These are phyloP conservation scores for Paramarasmius palmivorus DNA, from an alignment of 1,284 basidiomycete genomes.

Conservation along the genomic window DNA sequence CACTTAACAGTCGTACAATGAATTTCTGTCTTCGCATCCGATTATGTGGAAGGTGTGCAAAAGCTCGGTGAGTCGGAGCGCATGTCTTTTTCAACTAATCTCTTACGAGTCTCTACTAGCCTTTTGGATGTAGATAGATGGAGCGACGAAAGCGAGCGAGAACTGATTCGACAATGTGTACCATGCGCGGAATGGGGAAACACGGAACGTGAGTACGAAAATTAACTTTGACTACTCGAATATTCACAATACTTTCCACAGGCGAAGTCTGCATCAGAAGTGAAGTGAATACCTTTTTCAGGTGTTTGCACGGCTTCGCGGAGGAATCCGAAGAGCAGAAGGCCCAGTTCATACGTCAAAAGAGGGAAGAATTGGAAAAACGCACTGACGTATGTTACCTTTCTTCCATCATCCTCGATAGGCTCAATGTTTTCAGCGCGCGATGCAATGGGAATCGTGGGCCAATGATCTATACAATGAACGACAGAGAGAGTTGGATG, in stretches of 20 bases:
- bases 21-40: conserved; percentile 29
- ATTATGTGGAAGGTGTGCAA: conserved; percentile 25
- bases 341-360: neutral
- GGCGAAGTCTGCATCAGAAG: neutral
- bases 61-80: conserved; percentile 17
- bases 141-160: conserved; percentile 6
- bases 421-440: conserved; percentile 1
- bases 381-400: neutral
- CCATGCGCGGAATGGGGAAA: neutral
- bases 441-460: conserved; percentile 6
- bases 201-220: too few species aligned
- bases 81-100: too few species aligned
- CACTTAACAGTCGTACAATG: conserved; percentile 22
- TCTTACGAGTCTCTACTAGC: too few species aligned
- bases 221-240: too few species aligned
- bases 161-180: conserved; percentile 6
- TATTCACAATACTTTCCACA: neutral
- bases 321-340: neutral
- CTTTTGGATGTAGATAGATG: conserved; percentile 3
- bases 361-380: neutral
- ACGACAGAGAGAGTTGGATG: conserved; percentile 2
- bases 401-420: neutral
- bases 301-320: too few species aligned
- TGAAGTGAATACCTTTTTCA: too few species aligned
- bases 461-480: neutral